These are phyloP conservation scores for Begonia masoniana DNA, from an alignment of 306 rosid species.

Conservation along the genomic window DNA sequence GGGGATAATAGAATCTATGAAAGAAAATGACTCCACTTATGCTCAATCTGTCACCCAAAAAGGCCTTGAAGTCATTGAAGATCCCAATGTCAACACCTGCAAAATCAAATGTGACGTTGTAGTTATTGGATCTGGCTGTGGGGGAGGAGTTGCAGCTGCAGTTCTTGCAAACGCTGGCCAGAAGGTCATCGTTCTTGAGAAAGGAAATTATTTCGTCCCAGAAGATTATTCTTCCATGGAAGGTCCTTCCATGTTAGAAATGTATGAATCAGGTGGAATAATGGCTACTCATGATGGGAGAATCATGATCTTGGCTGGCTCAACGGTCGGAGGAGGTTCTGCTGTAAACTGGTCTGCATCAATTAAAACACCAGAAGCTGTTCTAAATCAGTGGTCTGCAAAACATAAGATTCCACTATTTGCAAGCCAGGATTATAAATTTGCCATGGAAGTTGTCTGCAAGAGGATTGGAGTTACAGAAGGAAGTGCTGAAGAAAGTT, in stretches of 20 bases:
- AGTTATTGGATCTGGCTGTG: constrained; percentile 80
- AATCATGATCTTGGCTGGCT: constrained; percentile 65
- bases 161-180: constrained; percentile 68
- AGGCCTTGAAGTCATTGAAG: constrained; percentile 54
- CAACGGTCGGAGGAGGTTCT: constrained; percentile 94
- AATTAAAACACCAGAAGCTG: constrained; percentile 58
- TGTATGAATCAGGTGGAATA: constrained; percentile 58
- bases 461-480: constrained; percentile 60
- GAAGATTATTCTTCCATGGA: constrained; percentile 74
- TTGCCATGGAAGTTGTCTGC: constrained; percentile 72
- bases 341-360: constrained; percentile 92
- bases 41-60: constrained; percentile 39
- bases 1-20: constrained; percentile 54
- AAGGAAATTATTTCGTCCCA: constrained; percentile 72
- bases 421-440: constrained; percentile 39
- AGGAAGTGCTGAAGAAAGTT: constrained; percentile 32
- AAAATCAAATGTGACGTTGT: constrained; percentile 82
- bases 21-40: constrained; percentile 36
- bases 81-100: constrained; percentile 23
- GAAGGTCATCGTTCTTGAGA: constrained; percentile 71
- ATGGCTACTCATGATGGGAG: constrained; percentile 54
- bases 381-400: constrained; percentile 65
- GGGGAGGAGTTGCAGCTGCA: constrained; percentile 98
- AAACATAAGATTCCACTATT: constrained; percentile 51
- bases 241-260: constrained; percentile 65